Conservation (phyloP, 2,329 filamentous ascomycete genomes). For the Neophaeococcomyces aloes region DNA sequence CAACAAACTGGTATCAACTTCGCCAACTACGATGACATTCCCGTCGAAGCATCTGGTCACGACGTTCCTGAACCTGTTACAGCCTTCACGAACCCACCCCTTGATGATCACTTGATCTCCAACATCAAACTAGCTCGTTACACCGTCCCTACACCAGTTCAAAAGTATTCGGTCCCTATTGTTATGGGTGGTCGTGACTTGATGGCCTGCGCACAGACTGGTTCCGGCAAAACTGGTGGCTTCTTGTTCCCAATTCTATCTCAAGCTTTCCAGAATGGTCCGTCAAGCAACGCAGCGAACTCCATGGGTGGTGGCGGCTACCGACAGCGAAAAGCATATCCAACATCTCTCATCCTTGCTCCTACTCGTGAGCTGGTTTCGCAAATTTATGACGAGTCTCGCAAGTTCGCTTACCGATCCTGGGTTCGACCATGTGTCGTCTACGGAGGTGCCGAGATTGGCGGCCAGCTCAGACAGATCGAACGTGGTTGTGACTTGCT, state of each 20-base stretch:
- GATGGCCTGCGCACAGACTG: slow-evolving; percentile 99
- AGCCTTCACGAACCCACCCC: slow-evolving; percentile 83
- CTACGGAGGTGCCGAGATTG: slow-evolving; percentile 97
- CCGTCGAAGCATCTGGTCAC: slow-evolving; percentile 89
- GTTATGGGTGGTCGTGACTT: slow-evolving; percentile 96
- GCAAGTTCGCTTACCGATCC: slow-evolving; percentile 97
- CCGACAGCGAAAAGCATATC: slow-evolving; percentile 95
- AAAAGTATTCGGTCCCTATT: slow-evolving; percentile 99
- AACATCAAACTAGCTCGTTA: slow-evolving; percentile 95
- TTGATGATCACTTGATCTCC: slow-evolving; percentile 82
- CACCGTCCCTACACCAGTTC: slow-evolving; percentile 90
- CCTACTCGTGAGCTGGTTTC: slow-evolving; percentile 97
- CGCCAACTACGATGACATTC: slow-evolving; percentile 99
- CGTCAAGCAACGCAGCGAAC: slow-evolving; percentile 57
- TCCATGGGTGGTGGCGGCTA: slow-evolving; percentile 58
- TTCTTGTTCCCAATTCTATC: slow-evolving; percentile 98
- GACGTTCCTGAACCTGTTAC: slow-evolving; percentile 87
- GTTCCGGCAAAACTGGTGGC: slow-evolving; percentile 99
- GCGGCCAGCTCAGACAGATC: slow-evolving; percentile 94
- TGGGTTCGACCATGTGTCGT: slow-evolving; percentile 98
- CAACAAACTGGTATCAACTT: slow-evolving; percentile 99
- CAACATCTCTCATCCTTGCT: slow-evolving; percentile 88
- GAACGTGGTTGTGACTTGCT: slow-evolving; percentile 95
- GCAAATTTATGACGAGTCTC: slow-evolving; percentile 93
- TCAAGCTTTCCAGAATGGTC: slow-evolving; percentile 88